phyloP scores from a whole-genome alignment of 108 stramenopile genomes.

The Nannochloropsis gaditana region DNA sequence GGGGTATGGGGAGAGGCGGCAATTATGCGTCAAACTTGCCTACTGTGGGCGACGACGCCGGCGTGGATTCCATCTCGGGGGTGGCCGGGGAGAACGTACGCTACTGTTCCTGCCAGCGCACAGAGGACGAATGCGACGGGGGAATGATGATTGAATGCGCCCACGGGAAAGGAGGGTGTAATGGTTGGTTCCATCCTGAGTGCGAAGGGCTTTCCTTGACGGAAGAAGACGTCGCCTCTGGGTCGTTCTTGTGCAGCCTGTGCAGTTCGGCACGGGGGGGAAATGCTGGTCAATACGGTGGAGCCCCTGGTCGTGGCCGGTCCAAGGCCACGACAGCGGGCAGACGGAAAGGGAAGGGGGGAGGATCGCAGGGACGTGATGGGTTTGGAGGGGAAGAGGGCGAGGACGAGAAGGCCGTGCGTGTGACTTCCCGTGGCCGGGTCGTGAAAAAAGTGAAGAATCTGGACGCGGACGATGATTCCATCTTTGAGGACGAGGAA shows the following conservation, averaged over 20 bases:
- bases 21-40: background rate
- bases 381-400: background rate
- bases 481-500: background rate
- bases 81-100: background rate
- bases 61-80: background rate
- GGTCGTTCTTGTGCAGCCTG: background rate
- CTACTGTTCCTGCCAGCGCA: slow-evolving; percentile 4
- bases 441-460: background rate
- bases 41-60: background rate
- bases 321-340: background rate
- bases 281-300: background rate
- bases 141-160: slow-evolving; percentile 48
- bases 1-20: background rate
- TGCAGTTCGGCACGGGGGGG: background rate
- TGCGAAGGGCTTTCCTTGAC: slow-evolving; percentile 44
- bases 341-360: background rate
- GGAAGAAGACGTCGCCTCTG: slow-evolving; percentile 25
- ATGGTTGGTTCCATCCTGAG: slow-evolving; percentile 47
- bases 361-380: background rate
- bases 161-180: slow-evolving; percentile 46
- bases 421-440: background rate
- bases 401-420: background rate
- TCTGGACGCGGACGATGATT: slow-evolving; percentile 10
- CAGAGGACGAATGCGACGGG: slow-evolving; percentile 29
- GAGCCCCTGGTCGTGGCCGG: background rate